These are phyloP conservation scores for Boletus rufocinnamomeus DNA, from an alignment of 768 basidiomycete genomes.

Conservation along the genomic window DNA sequence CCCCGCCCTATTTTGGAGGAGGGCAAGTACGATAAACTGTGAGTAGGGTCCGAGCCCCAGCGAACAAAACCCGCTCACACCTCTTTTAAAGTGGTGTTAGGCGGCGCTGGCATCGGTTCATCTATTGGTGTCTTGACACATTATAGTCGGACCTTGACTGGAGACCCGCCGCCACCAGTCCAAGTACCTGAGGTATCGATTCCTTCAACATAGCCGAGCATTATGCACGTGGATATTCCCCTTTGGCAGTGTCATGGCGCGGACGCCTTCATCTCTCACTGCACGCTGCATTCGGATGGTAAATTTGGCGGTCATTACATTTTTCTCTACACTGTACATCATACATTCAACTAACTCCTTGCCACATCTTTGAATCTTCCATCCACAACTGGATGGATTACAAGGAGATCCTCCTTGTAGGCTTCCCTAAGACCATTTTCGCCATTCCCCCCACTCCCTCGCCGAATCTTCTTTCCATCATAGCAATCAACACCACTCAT, in stretches of 20 bases:
- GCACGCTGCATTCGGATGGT: not conserved
- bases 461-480: conserved; percentile 54
- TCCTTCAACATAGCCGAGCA: conserved; percentile 12
- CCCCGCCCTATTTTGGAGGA: conserved; percentile 74
- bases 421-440: conserved; percentile 16
- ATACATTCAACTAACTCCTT: conserved; percentile 23
- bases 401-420: conserved; percentile 50
- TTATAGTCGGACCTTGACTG: conserved; percentile 52
- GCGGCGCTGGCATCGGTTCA: conserved; percentile 70
- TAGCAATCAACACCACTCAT: conserved; percentile 79
- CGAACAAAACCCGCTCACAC: not conserved
- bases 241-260: not conserved
- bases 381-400: conserved; percentile 65
- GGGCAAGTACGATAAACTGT: conserved; percentile 64
- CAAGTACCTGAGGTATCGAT: conserved; percentile 36
- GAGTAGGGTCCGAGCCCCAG: conserved; percentile 24
- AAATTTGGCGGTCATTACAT: not conserved
- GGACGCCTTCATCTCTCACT: not conserved
- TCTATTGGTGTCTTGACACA: conserved; percentile 61
- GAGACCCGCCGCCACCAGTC: conserved; percentile 49
- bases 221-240: not conserved
- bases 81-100: conserved; percentile 56
- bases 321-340: conserved; percentile 17
- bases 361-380: conserved; percentile 62
- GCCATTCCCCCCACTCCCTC: conserved; percentile 31